Conservation (phyloP, 192 early-diverging fungal species). For the Allomyces arbusculus region DNA sequence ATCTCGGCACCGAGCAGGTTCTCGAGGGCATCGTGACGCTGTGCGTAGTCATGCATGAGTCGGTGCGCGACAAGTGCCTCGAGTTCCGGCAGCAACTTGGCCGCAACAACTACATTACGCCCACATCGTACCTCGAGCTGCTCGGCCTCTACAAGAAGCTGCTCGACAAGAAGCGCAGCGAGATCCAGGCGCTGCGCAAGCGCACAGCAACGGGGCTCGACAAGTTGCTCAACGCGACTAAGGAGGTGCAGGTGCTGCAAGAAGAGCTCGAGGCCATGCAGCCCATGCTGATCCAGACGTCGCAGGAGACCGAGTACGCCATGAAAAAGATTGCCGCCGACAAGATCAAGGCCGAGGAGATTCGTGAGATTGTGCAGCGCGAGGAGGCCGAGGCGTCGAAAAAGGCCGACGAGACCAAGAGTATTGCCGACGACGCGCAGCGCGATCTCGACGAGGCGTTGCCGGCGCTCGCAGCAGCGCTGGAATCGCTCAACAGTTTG, state of each 20-base stretch:
- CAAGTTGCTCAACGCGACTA: conserved; percentile 79
- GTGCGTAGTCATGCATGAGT: conserved; percentile 80
- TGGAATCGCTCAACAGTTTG: conserved; percentile 78
- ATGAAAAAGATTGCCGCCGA: conserved; percentile 85
- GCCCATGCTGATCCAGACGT: conserved; percentile 66
- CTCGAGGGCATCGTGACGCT: conserved; percentile 42
- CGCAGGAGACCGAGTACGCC: conserved; percentile 77
- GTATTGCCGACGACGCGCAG: conserved; percentile 56
- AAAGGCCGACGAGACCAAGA: conserved; percentile 53
- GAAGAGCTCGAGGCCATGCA: conserved; percentile 66
- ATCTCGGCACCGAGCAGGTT: conserved; percentile 24
- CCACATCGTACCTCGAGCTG: conserved; percentile 95
- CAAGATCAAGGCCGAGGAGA: conserved; percentile 80
- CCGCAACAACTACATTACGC: conserved; percentile 69
- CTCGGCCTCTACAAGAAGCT: conserved; percentile 77
- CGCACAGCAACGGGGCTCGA: conserved; percentile 94
- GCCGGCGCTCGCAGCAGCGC: conserved; percentile 88
- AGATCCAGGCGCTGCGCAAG: conserved; percentile 92
- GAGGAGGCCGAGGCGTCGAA: conserved; percentile 52
- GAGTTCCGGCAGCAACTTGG: conserved; percentile 63
- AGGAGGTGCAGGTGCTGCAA: conserved; percentile 88
- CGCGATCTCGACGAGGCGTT: conserved; percentile 84
- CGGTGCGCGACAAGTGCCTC: conserved; percentile 64
- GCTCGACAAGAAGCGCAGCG: conserved; percentile 77
- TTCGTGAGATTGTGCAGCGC: conserved; percentile 55